Base-by-base conservation (phyloP, 495 filamentous ascomycete species). In the Hypoxylon perforatum region DNA sequence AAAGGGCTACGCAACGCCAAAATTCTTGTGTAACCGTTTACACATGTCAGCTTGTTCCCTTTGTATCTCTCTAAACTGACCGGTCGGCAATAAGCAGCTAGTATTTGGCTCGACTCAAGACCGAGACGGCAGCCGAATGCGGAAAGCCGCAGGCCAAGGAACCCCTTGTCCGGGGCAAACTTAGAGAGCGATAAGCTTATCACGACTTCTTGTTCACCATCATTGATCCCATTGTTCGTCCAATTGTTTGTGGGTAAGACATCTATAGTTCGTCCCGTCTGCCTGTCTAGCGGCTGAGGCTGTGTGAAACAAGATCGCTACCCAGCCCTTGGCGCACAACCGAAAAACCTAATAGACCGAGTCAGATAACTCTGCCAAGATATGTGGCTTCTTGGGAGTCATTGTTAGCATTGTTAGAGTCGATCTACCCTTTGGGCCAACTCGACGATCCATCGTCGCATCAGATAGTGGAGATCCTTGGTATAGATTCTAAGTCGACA, bases 121-220 rank as follows among this genome's bases (percentile, higher is more conserved):
- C 65, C 49, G 65, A 56, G 36, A 46, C 35, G 49, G 28, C 36
- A 47, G 46, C 12, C 12, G 19, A 36, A 49, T 39, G 54, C 44
- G 60, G 54, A 30, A 45, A 33, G 36, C 38, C 25, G 55, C 49
- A 59, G 35, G 15, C 11, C 15, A 63, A 63, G 60, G 44, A 7
- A 42, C 22, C n/a, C n/a, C n/a, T 12, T 28, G 38, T 49, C n/a
- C 28, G 36, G 55, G 50, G 59, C 49, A 68, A 62, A 63, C 59
- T 53, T 45, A 68, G 39, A n/a, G 45, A 41, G n/a, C 5, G 41
- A 52, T 21, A 44, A 54, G 52, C 49, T 62, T 63, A 56, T 56
- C 54, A 52, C n/a, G 49, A 30, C 36, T 45, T 51, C 58, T 55
- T 42, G 18, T 63, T 63, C 35, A 17, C 7, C 12, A 6, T n/a